Conservation (phyloP, 805 yeast species). For the Candida montana region DNA sequence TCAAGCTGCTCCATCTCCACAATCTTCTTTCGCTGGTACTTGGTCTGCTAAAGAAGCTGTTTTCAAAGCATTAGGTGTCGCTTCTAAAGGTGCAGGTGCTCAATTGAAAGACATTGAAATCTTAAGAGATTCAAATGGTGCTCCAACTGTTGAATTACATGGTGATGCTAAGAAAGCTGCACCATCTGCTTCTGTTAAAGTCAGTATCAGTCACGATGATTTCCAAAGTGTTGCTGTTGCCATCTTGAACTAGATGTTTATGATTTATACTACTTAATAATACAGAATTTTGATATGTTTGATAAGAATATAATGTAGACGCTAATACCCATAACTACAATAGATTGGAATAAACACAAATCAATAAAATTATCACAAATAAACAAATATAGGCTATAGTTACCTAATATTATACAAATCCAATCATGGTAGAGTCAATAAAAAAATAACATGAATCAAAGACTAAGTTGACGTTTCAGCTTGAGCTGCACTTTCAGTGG, state of each 20-base stretch:
- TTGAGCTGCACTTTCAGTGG: slow-evolving; percentile 1
- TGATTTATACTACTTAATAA: not conserved
- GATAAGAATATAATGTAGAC: too few species aligned
- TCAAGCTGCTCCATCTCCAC: slow-evolving; percentile 63
- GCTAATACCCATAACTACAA: too few species aligned
- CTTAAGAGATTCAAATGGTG: slow-evolving; percentile 54
- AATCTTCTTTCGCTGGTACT: slow-evolving; percentile 91
- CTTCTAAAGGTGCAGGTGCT: slow-evolving; percentile 93
- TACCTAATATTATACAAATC: too few species aligned
- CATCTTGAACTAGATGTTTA: slow-evolving; percentile 32
- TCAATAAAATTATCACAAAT: too few species aligned
- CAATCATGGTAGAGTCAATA: too few species aligned
- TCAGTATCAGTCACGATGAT: slow-evolving; percentile 94
- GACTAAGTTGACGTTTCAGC: not conserved
- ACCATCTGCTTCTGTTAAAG: slow-evolving; percentile 61
- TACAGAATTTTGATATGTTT: too few species aligned
- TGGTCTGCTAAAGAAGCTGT: slow-evolving; percentile 99
- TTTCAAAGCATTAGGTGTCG: slow-evolving; percentile 88
- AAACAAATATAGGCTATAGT: too few species aligned
- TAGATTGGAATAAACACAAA: too few species aligned
- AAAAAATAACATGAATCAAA: too few species aligned
- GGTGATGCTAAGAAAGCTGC: slow-evolving; percentile 82
- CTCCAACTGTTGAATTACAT: slow-evolving; percentile 71
- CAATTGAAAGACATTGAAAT: slow-evolving; percentile 89
- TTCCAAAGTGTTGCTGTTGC: slow-evolving; percentile 98